These are phyloP conservation scores for Boletus sensibilis DNA, from an alignment of 768 basidiomycete species.

Conservation along the genomic window DNA sequence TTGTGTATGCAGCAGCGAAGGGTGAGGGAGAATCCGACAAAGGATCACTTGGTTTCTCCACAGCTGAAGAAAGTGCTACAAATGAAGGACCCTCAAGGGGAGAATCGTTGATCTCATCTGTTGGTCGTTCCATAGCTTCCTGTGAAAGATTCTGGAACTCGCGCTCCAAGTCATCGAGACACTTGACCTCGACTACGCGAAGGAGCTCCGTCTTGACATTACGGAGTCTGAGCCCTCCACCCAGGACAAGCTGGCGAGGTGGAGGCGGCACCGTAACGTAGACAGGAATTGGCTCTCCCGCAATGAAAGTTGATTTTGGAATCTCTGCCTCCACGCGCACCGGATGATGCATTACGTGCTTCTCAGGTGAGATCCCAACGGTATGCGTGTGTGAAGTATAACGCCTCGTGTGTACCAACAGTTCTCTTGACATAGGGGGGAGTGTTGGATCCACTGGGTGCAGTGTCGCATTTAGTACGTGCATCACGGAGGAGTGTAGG, in stretches of 20 bases:
- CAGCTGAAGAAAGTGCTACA: constrained; percentile 17
- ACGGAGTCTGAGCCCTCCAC: constrained; percentile 69
- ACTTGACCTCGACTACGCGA: constrained; percentile 57
- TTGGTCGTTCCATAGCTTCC: constrained; percentile 16
- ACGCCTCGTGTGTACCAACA: constrained; percentile 69
- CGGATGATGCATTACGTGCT: constrained; percentile 56
- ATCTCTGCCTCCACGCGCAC: constrained; percentile 68
- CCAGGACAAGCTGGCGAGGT: constrained; percentile 59
- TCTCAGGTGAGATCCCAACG: constrained; percentile 60
- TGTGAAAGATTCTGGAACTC: constrained; percentile 33
- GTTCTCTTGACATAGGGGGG: constrained; percentile 49
- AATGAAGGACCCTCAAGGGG: constrained; percentile 35
- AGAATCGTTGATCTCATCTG: constrained; percentile 13
- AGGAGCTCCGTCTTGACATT: constrained; percentile 82
- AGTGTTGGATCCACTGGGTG: constrained; percentile 44
- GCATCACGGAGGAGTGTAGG: constrained; percentile 66
- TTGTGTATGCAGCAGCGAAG: constrained; percentile 45
- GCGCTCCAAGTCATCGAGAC: constrained; percentile 37
- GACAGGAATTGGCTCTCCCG: constrained; percentile 72
- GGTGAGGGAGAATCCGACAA: constrained; percentile 41
- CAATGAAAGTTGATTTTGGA: constrained; percentile 67
- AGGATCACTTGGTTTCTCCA: constrained; percentile 35
- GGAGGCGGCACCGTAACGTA: constrained; percentile 84
- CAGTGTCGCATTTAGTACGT: constrained; percentile 68
- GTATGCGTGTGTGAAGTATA: constrained; percentile 64